A percentile compares a stretch with the other conserved stretches of the same genome.
Conservation (phyloP, 805 yeast species). For the Naumovozyma baii region DNA sequence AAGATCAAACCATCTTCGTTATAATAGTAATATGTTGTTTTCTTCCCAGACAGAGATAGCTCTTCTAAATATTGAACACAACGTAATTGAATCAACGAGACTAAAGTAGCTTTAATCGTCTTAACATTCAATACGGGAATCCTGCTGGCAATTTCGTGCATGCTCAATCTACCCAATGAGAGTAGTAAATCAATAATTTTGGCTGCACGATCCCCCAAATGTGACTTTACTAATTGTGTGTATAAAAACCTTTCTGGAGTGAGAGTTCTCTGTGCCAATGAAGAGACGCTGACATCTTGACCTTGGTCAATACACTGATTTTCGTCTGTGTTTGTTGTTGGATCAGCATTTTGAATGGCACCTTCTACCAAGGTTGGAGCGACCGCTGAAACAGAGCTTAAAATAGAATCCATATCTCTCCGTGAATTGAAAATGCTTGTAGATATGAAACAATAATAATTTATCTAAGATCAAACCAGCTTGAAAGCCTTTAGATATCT, state of each 20-base stretch:
- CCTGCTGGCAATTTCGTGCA: constrained; percentile 41
- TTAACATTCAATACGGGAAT: constrained; percentile 38
- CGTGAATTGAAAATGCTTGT: neutral
- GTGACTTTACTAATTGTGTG: constrained; percentile 42
- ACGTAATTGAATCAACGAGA: constrained; percentile 67
- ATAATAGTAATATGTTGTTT: constrained; percentile 43
- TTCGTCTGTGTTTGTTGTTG: neutral
- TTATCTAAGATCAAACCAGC: too few relatives aligned
- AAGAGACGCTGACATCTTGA: constrained; percentile 12
- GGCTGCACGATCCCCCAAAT: constrained; percentile 68
- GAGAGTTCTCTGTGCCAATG: constrained; percentile 40
- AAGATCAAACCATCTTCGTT: constrained; percentile 55
- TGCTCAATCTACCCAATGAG: constrained; percentile 56
- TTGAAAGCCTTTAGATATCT: too few relatives aligned
- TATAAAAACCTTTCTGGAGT: constrained; percentile 54
- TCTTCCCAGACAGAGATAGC: constrained; percentile 18
- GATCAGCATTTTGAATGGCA: neutral
- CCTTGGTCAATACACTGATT: constrained; percentile 1
- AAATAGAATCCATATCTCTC: neutral
- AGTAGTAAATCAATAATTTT: constrained; percentile 49
- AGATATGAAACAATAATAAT: too few relatives aligned
- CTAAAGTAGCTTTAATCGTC: constrained; percentile 55
- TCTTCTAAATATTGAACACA: constrained; percentile 63
- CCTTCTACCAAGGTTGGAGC: neutral
- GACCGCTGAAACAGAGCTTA: neutral